Evolutionary conservation across 2,329 filamentous ascomycete genomes (phyloP).

Genomic region (Pseudopithomyces maydicus): DNA sequence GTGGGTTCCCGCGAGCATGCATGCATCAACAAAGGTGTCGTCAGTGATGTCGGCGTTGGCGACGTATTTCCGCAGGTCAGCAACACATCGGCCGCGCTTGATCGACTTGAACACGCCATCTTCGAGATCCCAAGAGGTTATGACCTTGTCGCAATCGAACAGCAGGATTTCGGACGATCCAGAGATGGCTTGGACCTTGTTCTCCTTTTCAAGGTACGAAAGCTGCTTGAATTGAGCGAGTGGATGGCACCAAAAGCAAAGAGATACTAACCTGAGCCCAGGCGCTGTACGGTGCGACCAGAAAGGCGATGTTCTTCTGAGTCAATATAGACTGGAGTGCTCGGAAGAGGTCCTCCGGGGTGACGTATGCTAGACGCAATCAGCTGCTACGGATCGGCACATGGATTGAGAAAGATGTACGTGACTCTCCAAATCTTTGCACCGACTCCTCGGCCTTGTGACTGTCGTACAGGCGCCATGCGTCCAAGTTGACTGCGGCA

Average conservation of each 20-base stretch:
- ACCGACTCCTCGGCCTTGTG: constrained; percentile 82
- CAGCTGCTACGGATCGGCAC: constrained; percentile 5
- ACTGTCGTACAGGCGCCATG: constrained; percentile 86
- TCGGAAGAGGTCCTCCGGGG: constrained; percentile 73
- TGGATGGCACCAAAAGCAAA: background rate
- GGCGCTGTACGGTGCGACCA: constrained; percentile 86
- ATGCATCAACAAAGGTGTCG: constrained; percentile 79
- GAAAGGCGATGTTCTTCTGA: constrained; percentile 71
- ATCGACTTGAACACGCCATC: constrained; percentile 67
- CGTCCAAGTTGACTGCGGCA: constrained; percentile 72
- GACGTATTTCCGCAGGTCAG: constrained; percentile 58
- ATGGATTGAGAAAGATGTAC: constrained; percentile 51
- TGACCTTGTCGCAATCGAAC: constrained; percentile 78
- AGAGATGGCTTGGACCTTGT: constrained; percentile 72
- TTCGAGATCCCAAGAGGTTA: constrained; percentile 73
- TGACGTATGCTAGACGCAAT: constrained; percentile 61
- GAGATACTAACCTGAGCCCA: constrained; percentile 72
- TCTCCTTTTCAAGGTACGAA: constrained; percentile 74
- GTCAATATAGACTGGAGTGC: constrained; percentile 76
- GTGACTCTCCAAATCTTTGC: constrained; percentile 80
- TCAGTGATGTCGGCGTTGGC: constrained; percentile 60
- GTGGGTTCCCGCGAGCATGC: constrained; percentile 80
- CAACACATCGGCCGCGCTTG: constrained; percentile 71
- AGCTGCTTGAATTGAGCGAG: constrained; percentile 58
- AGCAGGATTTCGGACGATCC: constrained; percentile 84